phyloP scores from a whole-genome alignment of 331 rosid species.

The Malus hybrid region DNA sequence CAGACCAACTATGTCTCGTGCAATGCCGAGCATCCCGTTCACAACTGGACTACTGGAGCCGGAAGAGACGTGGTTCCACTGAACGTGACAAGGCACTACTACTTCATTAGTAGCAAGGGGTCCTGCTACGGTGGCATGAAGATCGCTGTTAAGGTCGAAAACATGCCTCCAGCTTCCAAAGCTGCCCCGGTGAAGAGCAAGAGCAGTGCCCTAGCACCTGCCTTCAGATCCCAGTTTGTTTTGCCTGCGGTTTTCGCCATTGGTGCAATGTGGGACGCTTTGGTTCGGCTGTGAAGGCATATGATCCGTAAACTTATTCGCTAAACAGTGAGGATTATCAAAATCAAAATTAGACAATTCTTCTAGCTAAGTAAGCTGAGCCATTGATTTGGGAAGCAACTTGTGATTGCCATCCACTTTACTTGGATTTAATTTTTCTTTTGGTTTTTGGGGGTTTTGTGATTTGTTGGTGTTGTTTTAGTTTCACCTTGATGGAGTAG shows the following conservation, averaged over 20 bases:
- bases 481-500: slow-evolving; percentile 2
- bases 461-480: neutral
- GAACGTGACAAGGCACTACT: slow-evolving; percentile 66
- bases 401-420: neutral
- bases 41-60: slow-evolving; percentile 78
- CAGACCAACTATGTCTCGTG: slow-evolving; percentile 67
- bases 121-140: slow-evolving; percentile 90
- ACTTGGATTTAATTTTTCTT: neutral
- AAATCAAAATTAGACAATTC: slow-evolving; percentile 1
- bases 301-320: neutral
- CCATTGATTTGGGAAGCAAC: neutral
- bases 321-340: neutral
- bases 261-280: slow-evolving; percentile 57
- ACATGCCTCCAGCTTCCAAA: slow-evolving; percentile 62
- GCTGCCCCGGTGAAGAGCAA: slow-evolving; percentile 28
- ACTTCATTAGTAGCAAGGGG: slow-evolving; percentile 78
- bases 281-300: slow-evolving; percentile 14
- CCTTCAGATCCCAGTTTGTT: slow-evolving; percentile 24
- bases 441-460: neutral
- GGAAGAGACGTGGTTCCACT: slow-evolving; percentile 91
- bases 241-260: slow-evolving; percentile 52
- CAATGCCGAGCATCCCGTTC: slow-evolving; percentile 58
- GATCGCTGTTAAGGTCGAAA: slow-evolving; percentile 56
- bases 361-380: neutral
- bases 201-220: slow-evolving; percentile 19